Base-by-base conservation (phyloP, 2,329 filamentous ascomycete genomes). In the Pestalotiopsis sp. region DNA sequence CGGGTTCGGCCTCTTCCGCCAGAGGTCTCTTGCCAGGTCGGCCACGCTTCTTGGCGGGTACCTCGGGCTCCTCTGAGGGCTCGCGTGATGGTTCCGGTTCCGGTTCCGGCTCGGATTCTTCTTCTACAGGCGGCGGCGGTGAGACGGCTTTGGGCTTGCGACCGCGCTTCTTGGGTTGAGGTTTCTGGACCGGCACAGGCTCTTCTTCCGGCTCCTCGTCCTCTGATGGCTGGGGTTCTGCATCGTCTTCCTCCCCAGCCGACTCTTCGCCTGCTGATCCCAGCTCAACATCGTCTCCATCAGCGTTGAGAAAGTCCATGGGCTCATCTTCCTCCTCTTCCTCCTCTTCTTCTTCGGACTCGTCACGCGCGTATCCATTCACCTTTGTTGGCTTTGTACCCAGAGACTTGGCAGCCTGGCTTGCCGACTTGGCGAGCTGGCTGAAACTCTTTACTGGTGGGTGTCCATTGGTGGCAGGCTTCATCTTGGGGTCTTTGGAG, bases 31-130 rank as follows among this genome's bases (percentile, higher is more conserved):
- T 78, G 59, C 67, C 52, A 17, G 76, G 73, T 27, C 76, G 71
- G 25, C 77, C 77, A 65, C 74, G 71, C 65, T 69, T 75, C 69
- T 74, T 76, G 60, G 72, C 76, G 11, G 70, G 68, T 0, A 75
- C 73, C 38, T 72, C 73, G 4, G 72, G 71, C 25, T 72, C 70
- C 25, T 69, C 69, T 36, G 60, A 68, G 6, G 60, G 23, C 59
- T 72, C 66, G 17, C 27, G 67, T 38, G 65, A 68, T 63, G 69
- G 45, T 14, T 68, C 66, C 38, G 66, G 25, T 36, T 75, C 71
- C 38, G 66, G 25, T 36, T 75, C 71, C 27, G 59, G 66, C 25
- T 70, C 68, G 69, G 72, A 70, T 71, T 78, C 73, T 27, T 38
- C 63, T 38, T 66, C 63, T 27, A 36, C 49, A 20, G 41, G 23